These are phyloP conservation scores for Pelargonium australe DNA, from an alignment of 441 rosid genomes.

Conservation along the genomic window DNA sequence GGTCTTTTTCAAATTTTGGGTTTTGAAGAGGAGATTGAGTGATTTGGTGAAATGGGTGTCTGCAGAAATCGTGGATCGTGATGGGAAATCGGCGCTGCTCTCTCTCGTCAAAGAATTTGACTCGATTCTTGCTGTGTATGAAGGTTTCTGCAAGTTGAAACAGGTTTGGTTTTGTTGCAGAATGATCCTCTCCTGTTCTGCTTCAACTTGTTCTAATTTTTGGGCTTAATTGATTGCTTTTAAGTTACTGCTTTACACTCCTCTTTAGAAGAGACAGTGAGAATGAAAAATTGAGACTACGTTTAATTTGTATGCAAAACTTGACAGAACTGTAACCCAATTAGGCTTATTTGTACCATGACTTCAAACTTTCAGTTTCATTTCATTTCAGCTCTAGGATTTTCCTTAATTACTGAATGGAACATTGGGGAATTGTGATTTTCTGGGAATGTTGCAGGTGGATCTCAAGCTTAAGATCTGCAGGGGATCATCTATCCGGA, in stretches of 20 bases:
- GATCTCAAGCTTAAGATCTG: conserved; percentile 75
- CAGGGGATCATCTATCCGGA: conserved; percentile 47
- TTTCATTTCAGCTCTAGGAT: not conserved
- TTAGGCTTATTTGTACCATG: not conserved
- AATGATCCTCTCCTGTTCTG: too few species aligned
- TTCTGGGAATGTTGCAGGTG: conserved; percentile 39
- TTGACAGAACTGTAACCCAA: not conserved
- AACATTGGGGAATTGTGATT: conserved; percentile 8
- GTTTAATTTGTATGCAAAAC: not conserved
- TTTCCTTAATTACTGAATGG: not conserved
- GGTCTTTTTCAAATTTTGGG: not conserved
- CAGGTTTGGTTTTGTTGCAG: conserved; percentile 33
- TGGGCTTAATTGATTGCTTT: conserved; percentile 9
- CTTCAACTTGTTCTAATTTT: not conserved
- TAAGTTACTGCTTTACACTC: not conserved
- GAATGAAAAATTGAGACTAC: not conserved
- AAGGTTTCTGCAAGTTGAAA: conserved; percentile 75
- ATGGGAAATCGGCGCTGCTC: conserved; percentile 66
- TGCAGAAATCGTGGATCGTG: conserved; percentile 64
- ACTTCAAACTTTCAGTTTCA: not conserved
- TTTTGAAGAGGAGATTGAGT: not conserved
- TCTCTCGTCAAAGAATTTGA: conserved; percentile 61
- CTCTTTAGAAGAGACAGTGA: not conserved
- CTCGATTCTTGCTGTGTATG: conserved; percentile 63
- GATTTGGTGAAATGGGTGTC: conserved; percentile 21